phyloP scores from a whole-genome alignment of 257 asterid genomes.

The Capsicum chinense region DNA sequence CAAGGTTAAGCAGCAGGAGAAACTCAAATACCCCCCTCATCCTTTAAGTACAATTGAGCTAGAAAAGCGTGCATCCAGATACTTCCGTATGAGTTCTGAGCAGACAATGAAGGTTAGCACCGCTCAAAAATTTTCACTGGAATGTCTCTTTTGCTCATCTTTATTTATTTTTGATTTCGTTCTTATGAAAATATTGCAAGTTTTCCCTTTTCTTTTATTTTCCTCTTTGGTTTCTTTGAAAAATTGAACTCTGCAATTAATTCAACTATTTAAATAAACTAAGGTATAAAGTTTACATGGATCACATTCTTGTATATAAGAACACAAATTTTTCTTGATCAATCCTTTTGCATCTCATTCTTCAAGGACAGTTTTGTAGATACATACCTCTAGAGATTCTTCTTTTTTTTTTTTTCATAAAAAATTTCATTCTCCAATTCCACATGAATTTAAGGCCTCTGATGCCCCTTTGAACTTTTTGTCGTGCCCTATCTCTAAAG shows the following conservation, averaged over 20 bases:
- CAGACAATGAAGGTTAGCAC: conserved; percentile 87
- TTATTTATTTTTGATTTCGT: conserved; percentile 3
- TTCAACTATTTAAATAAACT: not conserved
- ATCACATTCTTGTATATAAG: not conserved
- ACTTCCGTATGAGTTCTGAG: conserved; percentile 92
- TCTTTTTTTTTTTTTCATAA: not conserved
- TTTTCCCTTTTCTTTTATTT: conserved; percentile 21
- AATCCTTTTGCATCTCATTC: not conserved
- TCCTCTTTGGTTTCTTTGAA: not conserved
- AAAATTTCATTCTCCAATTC: not conserved
- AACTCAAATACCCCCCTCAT: conserved; percentile 87
- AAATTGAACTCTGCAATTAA: not conserved
- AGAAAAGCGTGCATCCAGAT: conserved; percentile 98
- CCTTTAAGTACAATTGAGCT: conserved; percentile 97
- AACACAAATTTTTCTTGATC: not conserved
- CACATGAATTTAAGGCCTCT: not conserved
- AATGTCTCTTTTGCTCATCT: not conserved
- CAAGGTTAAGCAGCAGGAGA: conserved; percentile 73
- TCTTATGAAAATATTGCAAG: not conserved
- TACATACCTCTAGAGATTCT: not conserved
- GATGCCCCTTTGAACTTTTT: not conserved
- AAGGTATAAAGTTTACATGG: conserved; percentile 17
- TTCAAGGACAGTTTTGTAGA: not conserved
- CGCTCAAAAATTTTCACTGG: conserved; percentile 33
- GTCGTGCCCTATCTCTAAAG: not conserved